Percentiles rank a stretch among this genome's conserved stretches.
Conservation (phyloP, 2,329 filamentous ascomycete genomes). For the Stachybotrys echinatus region DNA sequence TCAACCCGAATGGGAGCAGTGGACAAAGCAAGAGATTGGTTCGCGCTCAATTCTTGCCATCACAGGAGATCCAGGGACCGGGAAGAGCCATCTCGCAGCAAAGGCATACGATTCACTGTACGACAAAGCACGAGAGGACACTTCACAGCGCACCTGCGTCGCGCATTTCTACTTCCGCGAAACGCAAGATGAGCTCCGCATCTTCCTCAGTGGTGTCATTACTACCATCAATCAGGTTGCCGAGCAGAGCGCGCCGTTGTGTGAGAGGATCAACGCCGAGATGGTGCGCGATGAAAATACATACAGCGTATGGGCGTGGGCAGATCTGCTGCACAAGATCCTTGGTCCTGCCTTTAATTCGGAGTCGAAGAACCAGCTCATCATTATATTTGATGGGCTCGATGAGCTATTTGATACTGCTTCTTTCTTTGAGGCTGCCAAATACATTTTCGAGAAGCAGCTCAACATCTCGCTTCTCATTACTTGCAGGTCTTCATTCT, state of each 20-base stretch:
- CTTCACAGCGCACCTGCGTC: conserved; percentile 12
- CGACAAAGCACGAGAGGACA: conserved; percentile 6
- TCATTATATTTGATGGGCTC: conserved; percentile 24
- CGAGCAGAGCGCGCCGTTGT: conserved; percentile 19
- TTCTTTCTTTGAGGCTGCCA: conserved; percentile 13
- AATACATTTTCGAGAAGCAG: conserved; percentile 15
- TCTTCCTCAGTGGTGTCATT: conserved; percentile 16
- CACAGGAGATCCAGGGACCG: conserved; percentile 20
- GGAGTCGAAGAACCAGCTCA: conserved; percentile 13
- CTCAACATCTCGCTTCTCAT: conserved; percentile 18
- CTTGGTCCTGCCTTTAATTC: conserved; percentile 14
- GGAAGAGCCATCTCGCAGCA: conserved; percentile 26
- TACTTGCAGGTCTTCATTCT: conserved; percentile 12
- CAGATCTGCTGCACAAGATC: conserved; percentile 14
- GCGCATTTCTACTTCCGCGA: conserved; percentile 32
- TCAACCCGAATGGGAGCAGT: conserved; percentile 20
- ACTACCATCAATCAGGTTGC: conserved; percentile 23
- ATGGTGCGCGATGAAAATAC: conserved; percentile 15
- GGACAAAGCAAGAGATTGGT: conserved; percentile 10
- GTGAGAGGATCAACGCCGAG: conserved; percentile 22
- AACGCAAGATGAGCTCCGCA: conserved; percentile 17
- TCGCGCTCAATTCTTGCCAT: conserved; percentile 18
- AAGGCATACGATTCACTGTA: conserved; percentile 13
- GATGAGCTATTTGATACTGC: conserved; percentile 22
- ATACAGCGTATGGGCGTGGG: conserved; percentile 7